Evolutionary conservation across 371 early-diverging fungal species (phyloP), one percentile per base, ranked within the genome.

Genomic region (Zancudomyces culisetae): DNA sequence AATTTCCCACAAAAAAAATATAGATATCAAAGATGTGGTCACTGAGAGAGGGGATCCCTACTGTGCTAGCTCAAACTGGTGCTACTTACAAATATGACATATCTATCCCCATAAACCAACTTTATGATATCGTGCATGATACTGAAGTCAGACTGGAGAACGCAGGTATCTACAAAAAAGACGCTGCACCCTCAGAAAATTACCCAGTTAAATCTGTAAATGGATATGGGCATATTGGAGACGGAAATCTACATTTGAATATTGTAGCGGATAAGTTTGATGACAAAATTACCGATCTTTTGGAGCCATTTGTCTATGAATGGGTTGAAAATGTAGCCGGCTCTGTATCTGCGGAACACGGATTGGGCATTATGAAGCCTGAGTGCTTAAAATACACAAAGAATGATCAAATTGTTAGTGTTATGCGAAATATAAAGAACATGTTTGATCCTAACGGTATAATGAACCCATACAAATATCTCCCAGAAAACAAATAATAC

Each of bases 301-400:
- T 95, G 41, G 98, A 97, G 66, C 92, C 93, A n/a, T 90, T 69
- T 55, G 71, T 97, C 6, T 96, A 88, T 59, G 89, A 97, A 65
- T 84, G 83, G 83, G 81, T 81, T 58, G 66, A 76, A 70, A 76
- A 61, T 55, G 71, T 55, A 39, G 49, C 41, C 20, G 56, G 74
- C 23, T 77, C 78, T 2, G 74, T 83, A 28, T 75, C 81, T 30
- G 87, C 69, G 6, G 69, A 68, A 58, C 69, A 68, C 42, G 69
- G 69, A 43, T 45, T 63, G 13, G 60, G 72, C n/a, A 45, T 60
- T 51, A 57, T 63, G 53, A 59, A 68, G 62, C 62, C 68, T 27
- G 54, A 56, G 53, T 60, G 61, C 30, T 54, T 68, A 46, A 26
- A 51, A 13, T 74, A 72, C 56, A 71, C 80, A n/a, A 83, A 81